These are phyloP conservation scores for Lichtheimia corymbifera DNA, from an alignment of 371 early-diverging fungal genomes.

Conservation along the genomic window DNA sequence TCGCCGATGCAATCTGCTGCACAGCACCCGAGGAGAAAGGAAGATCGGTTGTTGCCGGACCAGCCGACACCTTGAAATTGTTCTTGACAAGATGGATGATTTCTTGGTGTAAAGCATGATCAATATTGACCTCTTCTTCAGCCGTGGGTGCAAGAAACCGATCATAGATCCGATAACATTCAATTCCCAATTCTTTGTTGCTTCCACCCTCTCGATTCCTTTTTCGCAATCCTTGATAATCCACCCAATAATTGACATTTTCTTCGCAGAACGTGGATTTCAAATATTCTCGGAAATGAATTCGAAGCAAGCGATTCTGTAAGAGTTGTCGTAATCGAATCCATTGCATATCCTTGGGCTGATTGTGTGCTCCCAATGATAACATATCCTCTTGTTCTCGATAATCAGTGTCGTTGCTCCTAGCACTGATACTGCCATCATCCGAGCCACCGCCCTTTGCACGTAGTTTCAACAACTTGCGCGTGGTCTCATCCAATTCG, in stretches of 20 bases:
- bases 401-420: neutral
- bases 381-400: neutral
- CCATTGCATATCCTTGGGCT: slow-evolving; percentile 52
- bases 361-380: slow-evolving; percentile 14
- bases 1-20: slow-evolving; percentile 6
- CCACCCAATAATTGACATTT: slow-evolving; percentile 70
- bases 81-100: slow-evolving; percentile 36
- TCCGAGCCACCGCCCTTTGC: neutral
- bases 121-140: slow-evolving; percentile 59
- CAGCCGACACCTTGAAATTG: slow-evolving; percentile 21
- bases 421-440: neutral
- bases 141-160: slow-evolving; percentile 55
- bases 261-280: slow-evolving; percentile 72
- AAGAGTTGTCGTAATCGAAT: slow-evolving; percentile 59
- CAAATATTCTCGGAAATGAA: slow-evolving; percentile 61
- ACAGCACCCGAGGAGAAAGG: slow-evolving; percentile 18
- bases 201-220: slow-evolving; percentile 4
- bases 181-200: slow-evolving; percentile 39
- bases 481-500: slow-evolving; percentile 11
- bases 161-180: slow-evolving; percentile 56
- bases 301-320: slow-evolving; percentile 50
- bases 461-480: slow-evolving; percentile 8
- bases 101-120: slow-evolving; percentile 43
- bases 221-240: slow-evolving; percentile 40
- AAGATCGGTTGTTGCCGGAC: slow-evolving; percentile 7